Percentiles rank a stretch among this genome's conserved stretches.
These are phyloP conservation scores for Sporisorium reilianum DNA, from an alignment of 1,284 basidiomycete species.

Conservation along the genomic window DNA sequence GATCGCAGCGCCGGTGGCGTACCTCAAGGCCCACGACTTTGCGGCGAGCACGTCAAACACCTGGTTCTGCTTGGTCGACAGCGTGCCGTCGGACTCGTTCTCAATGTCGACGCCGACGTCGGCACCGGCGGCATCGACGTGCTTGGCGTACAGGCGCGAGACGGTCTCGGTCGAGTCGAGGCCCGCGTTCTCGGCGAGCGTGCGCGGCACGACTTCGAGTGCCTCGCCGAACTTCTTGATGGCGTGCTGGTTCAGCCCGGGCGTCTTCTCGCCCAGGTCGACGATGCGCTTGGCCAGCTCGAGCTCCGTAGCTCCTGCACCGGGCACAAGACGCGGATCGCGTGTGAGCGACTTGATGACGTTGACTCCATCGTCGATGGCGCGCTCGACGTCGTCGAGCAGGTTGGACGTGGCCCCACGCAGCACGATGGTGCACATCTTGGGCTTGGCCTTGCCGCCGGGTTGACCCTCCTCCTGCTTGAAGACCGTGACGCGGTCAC, in stretches of 20 bases:
- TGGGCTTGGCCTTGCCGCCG: conserved; percentile 65
- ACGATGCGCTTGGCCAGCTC: conserved; percentile 88
- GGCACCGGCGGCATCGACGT: conserved; percentile 73
- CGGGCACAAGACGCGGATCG: conserved; percentile 89
- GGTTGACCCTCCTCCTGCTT: conserved; percentile 75
- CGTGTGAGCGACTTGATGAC: conserved; percentile 94
- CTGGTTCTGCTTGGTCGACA: conserved; percentile 51
- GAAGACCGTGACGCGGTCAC: conserved; percentile 96
- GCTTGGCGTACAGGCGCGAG: conserved; percentile 87
- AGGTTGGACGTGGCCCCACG: conserved; percentile 91
- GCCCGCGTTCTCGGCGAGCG: conserved; percentile 95
- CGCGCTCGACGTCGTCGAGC: conserved; percentile 94
- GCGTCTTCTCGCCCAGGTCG: conserved; percentile 86
- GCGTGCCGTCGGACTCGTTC: conserved; percentile 55
- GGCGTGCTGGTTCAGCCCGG: conserved; percentile 92
- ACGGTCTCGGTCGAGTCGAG: conserved; percentile 93
- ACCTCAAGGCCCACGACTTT: conserved; percentile 87
- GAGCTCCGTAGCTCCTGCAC: conserved; percentile 93
- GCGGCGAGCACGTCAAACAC: conserved; percentile 82
- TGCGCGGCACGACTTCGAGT: conserved; percentile 91
- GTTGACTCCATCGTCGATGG: conserved; percentile 96
- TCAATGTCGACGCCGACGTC: conserved; percentile 91
- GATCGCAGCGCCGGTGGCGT: conserved; percentile 93
- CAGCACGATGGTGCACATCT: conserved; percentile 67
- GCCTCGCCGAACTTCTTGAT: conserved; percentile 91